Percentiles rank a stretch among this genome's conserved stretches.
These are phyloP conservation scores for Coemansia sp. DNA, from an alignment of 192 early-diverging fungal species.

Conservation along the genomic window DNA sequence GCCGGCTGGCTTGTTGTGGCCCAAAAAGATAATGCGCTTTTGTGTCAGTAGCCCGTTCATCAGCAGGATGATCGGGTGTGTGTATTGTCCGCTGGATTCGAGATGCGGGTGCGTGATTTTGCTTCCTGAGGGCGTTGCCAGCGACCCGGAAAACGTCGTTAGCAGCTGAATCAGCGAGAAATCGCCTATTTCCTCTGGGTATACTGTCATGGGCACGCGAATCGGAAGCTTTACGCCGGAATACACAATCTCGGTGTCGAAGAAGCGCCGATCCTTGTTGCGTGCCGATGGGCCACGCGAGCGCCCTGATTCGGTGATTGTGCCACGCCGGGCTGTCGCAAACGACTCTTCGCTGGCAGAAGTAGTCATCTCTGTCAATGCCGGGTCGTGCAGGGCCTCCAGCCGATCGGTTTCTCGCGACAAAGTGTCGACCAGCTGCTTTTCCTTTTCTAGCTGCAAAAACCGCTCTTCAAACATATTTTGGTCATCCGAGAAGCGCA, in stretches of 20 bases:
- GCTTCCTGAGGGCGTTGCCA: conserved; percentile 44
- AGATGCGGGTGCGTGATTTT: conserved; percentile 78
- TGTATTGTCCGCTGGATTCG: conserved; percentile 77
- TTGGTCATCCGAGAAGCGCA: conserved; percentile 78
- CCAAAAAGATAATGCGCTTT: conserved; percentile 89
- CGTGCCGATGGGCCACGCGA: conserved; percentile 50
- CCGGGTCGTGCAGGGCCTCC: conserved; percentile 20
- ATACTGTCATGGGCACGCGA: conserved; percentile 81
- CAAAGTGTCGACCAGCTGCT: conserved; percentile 18
- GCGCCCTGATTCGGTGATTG: conserved; percentile 54
- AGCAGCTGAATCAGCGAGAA: conserved; percentile 82
- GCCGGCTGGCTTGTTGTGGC: conserved; percentile 82
- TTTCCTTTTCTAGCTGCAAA: conserved; percentile 41
- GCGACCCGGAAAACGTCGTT: conserved; percentile 61
- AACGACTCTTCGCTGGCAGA: conserved; percentile 32
- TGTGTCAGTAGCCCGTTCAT: conserved; percentile 90
- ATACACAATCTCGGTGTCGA: conserved; percentile 82
- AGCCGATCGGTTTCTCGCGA: conserved; percentile 28
- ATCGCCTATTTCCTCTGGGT: conserved; percentile 89
- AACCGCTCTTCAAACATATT: conserved; percentile 86
- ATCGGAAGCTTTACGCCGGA: conserved; percentile 82
- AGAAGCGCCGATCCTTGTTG: conserved; percentile 85
- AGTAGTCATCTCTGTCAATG: conserved; percentile 18
- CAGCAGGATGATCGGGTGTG: conserved; percentile 83
- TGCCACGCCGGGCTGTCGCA: conserved; percentile 37